Evolutionary conservation across 345 rosid species (phyloP), one percentile per base, ranked within the genome.

Genomic region (Xanthoceras sorbifolium): DNA sequence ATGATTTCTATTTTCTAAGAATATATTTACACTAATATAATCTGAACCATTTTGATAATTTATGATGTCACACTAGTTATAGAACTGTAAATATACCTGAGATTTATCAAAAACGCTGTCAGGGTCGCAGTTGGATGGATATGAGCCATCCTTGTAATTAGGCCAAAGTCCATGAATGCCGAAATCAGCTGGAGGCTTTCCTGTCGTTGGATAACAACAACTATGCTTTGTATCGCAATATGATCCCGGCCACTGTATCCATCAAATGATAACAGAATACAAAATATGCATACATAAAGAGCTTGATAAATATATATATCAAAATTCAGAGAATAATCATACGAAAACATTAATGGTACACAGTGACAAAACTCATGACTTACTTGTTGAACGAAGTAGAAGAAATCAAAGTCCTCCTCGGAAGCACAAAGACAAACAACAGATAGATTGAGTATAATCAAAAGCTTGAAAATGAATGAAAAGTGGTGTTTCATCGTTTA

Each of bases 131-230:
- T 82, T 88, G 15, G 87, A 76, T 0, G 97, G 96, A 76, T 81
- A 94, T 2, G 87, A 64, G n/a, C 98, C 98, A 69, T 87, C 87
- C 0, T 84, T 88, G 83, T 90, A 87, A 68, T 92, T 89, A 34
- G 98, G 97, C 98, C 98, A 94, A n/a, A 94, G 91, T 23, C 98
- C 98, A 44, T 92, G 98, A 69, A 92, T 90, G 64, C 97, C 89
- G 61, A 94, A 94, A 87, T 92, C 94, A 3, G 97, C 86, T 0
- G 76, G 86, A 0, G 98, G 98, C 77, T 92, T 94, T 67, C 98
- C 98, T 0, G 90, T 78, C 52, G 83, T 87, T 34, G 98, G 98
- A 80, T 94, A 92, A 79, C 97, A 94, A 64, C 98, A 94, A 29
- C 82, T 73, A 2, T 79, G 87, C 57, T 77, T 79, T 25, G 94